These are phyloP conservation scores for Carex pumila DNA, from an alignment of 176 grass and related monocot genomes.

Conservation along the genomic window DNA sequence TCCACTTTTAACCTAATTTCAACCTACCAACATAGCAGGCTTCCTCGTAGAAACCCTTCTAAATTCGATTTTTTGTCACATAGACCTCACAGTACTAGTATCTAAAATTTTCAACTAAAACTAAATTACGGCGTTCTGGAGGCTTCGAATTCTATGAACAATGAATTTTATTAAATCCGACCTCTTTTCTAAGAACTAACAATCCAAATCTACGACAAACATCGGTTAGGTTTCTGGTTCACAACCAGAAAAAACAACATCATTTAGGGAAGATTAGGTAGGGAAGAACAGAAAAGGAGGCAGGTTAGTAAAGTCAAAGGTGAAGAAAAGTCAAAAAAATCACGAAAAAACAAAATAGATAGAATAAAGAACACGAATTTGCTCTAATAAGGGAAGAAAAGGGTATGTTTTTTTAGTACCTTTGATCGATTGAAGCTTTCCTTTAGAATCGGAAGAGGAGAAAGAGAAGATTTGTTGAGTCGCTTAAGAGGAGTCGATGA, in stretches of 20 bases:
- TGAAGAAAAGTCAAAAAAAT: slow-evolving; percentile 19
- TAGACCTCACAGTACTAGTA: not conserved
- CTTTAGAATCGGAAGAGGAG: not conserved
- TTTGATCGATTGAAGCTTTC: slow-evolving; percentile 17
- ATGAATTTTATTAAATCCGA: not conserved
- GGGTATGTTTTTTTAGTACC: not conserved
- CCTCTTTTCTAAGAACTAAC: not conserved
- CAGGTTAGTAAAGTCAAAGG: slow-evolving; percentile 21
- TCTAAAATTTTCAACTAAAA: not conserved
- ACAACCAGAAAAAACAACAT: not conserved
- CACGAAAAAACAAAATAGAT: not conserved
- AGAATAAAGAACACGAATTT: not conserved
- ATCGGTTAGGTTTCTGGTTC: not conserved
- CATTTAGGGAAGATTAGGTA: not conserved
- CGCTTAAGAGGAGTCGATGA: not conserved
- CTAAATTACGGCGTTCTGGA: not conserved
- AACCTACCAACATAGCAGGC: not conserved
- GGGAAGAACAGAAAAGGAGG: not conserved
- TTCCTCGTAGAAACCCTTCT: not conserved
- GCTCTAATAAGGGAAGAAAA: not conserved
- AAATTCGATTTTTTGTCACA: not conserved
- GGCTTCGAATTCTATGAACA: not conserved
- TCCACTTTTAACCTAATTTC: not conserved
- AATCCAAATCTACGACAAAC: slow-evolving; percentile 5
- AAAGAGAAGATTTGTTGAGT: slow-evolving; percentile 20